A percentile compares a stretch with the other conserved stretches of the same genome.
Evolutionary conservation across 1,139 yeast genomes (phyloP).

Genomic region (Magnusiomyces sp.): DNA sequence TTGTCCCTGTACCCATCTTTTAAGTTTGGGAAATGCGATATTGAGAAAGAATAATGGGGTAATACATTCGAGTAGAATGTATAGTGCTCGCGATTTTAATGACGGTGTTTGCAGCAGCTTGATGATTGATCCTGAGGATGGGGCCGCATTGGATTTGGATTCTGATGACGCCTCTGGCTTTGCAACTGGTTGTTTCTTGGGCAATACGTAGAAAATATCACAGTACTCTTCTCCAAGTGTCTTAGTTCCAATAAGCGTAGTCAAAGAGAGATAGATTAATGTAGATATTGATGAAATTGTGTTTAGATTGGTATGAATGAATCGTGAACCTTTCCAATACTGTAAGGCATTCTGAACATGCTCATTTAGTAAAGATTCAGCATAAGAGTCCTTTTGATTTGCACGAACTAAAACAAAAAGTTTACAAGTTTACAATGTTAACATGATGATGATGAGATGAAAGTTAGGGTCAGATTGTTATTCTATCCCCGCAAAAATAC

Average conservation of each 20-base stretch:
- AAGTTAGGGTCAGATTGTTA: neutral
- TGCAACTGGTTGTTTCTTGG: neutral
- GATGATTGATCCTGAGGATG: neutral
- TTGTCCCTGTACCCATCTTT: no score
- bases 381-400: slow-evolving; percentile 77
- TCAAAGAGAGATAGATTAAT: slow-evolving; percentile 54
- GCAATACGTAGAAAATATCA: slow-evolving; percentile 50
- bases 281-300: slow-evolving; percentile 55
- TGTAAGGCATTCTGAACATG: slow-evolving; percentile 53
- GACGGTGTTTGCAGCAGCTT: neutral
- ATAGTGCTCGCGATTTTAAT: neutral
- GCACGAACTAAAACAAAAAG: slow-evolving; percentile 39
- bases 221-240: slow-evolving; percentile 94
- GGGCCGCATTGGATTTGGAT: neutral
- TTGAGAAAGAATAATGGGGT: neutral
- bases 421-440: neutral
- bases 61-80: neutral
- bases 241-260: slow-evolving; percentile 67
- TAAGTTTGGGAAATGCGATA: no score
- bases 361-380: slow-evolving; percentile 47
- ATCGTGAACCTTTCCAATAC: slow-evolving; percentile 54
- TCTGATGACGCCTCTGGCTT: neutral
- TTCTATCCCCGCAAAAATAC: slow-evolving; percentile 13
- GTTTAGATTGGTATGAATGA: slow-evolving; percentile 53
- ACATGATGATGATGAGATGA: neutral